Percentiles rank a stretch among this genome's conserved stretches.
phyloP scores from a whole-genome alignment of 208 protist species.

The Trypanosoma rangeli region DNA sequence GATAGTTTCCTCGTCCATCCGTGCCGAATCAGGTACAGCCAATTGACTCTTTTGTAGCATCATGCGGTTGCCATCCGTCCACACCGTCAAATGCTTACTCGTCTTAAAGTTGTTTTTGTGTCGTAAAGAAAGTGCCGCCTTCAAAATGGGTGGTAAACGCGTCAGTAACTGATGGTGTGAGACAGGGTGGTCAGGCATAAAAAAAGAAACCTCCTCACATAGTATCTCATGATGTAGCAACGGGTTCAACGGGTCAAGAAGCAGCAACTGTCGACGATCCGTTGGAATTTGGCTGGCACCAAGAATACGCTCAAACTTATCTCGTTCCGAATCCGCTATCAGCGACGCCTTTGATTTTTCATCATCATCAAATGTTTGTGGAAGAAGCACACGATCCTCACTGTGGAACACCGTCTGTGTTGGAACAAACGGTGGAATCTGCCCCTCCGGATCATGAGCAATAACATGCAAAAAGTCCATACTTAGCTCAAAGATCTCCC shows the following conservation, averaged over 20 bases:
- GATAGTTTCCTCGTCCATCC: slow-evolving; percentile 13
- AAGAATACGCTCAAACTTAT: slow-evolving; percentile 37
- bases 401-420: slow-evolving; percentile 59
- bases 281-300: slow-evolving; percentile 65
- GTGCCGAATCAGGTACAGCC: slow-evolving; percentile 13
- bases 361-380: slow-evolving; percentile 63
- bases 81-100: slow-evolving; percentile 35
- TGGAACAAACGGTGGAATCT: slow-evolving; percentile 62
- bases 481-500: slow-evolving; percentile 79
- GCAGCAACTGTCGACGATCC: slow-evolving; percentile 51
- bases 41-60: slow-evolving; percentile 57
- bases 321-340: slow-evolving; percentile 52
- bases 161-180: slow-evolving; percentile 28
- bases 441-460: slow-evolving; percentile 68
- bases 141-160: slow-evolving; percentile 65
- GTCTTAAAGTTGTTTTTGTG: slow-evolving; percentile 44
- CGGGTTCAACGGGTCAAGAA: slow-evolving; percentile 87
- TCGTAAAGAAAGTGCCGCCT: slow-evolving; percentile 49
- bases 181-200: slow-evolving; percentile 57
- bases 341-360: slow-evolving; percentile 37
- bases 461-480: slow-evolving; percentile 74
- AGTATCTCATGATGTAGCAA: slow-evolving; percentile 63
- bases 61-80: slow-evolving; percentile 32
- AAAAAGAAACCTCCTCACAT: slow-evolving; percentile 68
- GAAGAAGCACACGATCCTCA: slow-evolving; percentile 72